Evolutionary conservation across 352 stramenopile genomes (phyloP).

Genomic region (Globisporangium echinulatum): DNA sequence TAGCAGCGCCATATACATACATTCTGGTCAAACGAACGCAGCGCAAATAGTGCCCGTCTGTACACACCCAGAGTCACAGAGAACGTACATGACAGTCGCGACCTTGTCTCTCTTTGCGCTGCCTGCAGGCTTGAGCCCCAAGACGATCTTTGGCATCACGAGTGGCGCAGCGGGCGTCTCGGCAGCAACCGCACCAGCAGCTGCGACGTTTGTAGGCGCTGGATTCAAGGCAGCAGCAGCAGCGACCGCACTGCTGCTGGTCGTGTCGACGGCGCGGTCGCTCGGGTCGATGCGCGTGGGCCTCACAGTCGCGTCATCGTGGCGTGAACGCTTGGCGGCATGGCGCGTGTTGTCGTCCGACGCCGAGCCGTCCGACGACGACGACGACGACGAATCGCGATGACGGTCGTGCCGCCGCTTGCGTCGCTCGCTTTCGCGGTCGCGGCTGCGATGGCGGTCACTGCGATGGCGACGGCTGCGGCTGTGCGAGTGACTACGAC

Average conservation of each 20-base stretch:
- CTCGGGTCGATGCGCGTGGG: no score
- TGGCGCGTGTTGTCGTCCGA: background rate
- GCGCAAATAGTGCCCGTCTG: background rate
- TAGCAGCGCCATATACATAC: no score
- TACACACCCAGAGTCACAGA: background rate
- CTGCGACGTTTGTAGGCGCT: slow-evolving; percentile 1
- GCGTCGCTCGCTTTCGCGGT: slow-evolving; percentile 1
- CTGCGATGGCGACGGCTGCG: slow-evolving; percentile 15
- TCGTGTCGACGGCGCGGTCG: background rate
- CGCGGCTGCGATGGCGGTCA: slow-evolving; percentile 12
- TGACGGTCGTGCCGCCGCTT: background rate
- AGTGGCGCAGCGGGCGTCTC: no score
- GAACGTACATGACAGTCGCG: slow-evolving; percentile 16
- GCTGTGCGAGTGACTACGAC: slow-evolving; percentile 19
- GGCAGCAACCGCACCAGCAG: no score
- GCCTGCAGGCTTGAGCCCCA: slow-evolving; percentile 35
- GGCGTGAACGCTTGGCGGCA: background rate
- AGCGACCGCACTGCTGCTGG: background rate
- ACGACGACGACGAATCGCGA: slow-evolving; percentile 12
- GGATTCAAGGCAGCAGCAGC: background rate
- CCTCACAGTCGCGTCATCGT: background rate
- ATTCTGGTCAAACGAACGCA: no score
- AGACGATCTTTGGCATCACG: slow-evolving; percentile 29
- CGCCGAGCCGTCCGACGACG: slow-evolving; percentile 8
- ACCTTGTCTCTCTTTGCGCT: slow-evolving; percentile 35